Evolutionary conservation across 345 rosid genomes (phyloP).

Genomic region (Moringa oleifera): DNA sequence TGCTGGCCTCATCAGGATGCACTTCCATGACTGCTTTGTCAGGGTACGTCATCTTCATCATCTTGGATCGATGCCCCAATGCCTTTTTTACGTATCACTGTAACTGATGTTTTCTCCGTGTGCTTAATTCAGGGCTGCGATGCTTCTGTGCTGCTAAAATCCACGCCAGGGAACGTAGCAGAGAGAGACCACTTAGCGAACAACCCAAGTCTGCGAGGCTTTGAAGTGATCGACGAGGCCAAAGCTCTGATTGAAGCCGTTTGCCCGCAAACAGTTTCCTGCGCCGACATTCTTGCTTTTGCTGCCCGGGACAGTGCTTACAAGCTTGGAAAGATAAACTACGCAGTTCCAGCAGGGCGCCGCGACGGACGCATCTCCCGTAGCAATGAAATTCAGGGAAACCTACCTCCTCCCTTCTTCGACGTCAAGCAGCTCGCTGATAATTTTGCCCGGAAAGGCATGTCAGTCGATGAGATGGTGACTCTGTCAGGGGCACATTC

Average conservation of each 20-base stretch:
- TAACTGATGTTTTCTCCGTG: no score
- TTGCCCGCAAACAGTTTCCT: constrained; percentile 38
- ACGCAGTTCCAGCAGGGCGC: constrained; percentile 34
- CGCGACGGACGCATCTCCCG: constrained; percentile 36
- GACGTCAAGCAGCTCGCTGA: constrained; percentile 22
- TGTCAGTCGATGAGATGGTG: constrained; percentile 40
- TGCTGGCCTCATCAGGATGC: constrained; percentile 32
- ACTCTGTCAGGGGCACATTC: constrained; percentile 48
- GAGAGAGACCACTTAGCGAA: constrained; percentile 36
- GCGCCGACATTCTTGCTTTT: constrained; percentile 46
- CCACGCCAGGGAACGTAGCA: constrained; percentile 17
- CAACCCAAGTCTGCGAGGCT: constrained; percentile 36
- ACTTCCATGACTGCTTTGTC: constrained; percentile 38
- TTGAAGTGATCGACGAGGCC: constrained; percentile 41
- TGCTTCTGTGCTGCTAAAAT: constrained; percentile 35
- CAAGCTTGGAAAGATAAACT: constrained; percentile 23
- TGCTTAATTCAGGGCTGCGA: constrained; percentile 36
- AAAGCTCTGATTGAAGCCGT: constrained; percentile 30
- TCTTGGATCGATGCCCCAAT: no score
- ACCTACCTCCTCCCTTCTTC: constrained; percentile 27
- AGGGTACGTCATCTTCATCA: constrained; percentile 16
- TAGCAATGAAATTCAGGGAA: constrained; percentile 14
- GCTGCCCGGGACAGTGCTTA: constrained; percentile 36
- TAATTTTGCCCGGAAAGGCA: constrained; percentile 30
- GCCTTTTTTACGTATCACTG: no score